Conservation (phyloP, 2,329 filamentous ascomycete species). For the Cephalotrichum gorgonifer region DNA sequence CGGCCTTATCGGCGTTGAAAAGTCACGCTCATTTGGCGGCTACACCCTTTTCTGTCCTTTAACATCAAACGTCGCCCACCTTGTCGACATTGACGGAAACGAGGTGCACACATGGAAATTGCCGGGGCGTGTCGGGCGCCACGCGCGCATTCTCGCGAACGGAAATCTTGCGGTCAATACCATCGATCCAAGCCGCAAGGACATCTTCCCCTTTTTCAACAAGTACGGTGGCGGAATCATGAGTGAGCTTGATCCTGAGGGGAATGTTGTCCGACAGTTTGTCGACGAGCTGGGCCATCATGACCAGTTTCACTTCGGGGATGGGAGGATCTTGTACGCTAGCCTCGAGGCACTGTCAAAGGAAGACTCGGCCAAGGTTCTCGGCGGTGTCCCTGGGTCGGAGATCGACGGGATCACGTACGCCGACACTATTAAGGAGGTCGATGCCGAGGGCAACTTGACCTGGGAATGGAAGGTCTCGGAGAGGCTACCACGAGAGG, state of each 20-base stretch:
- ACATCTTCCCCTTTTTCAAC: conserved; percentile 17
- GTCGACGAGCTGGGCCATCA: conserved; percentile 16
- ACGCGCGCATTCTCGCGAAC: conserved; percentile 16
- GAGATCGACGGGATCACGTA: conserved; percentile 17
- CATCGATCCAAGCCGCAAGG: conserved; percentile 7
- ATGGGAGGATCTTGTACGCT: conserved; percentile 16
- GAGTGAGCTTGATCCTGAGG: conserved; percentile 15
- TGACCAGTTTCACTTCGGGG: conserved; percentile 18
- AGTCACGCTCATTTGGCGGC: conserved; percentile 14
- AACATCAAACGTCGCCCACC: conserved; percentile 14
- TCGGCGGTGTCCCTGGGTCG: conserved; percentile 14
- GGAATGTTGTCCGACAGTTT: conserved; percentile 16
- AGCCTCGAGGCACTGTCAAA: conserved; percentile 16
- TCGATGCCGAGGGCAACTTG: conserved; percentile 13
- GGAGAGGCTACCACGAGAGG: conserved; percentile 13
- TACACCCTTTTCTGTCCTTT: conserved; percentile 19
- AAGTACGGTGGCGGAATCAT: conserved; percentile 19
- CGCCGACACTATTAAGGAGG: conserved; percentile 18
- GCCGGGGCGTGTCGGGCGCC: conserved; percentile 16
- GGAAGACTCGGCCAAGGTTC: conserved; percentile 15
- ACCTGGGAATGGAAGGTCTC: conserved; percentile 20
- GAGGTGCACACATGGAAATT: conserved; percentile 19
- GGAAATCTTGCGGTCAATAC: conserved; percentile 20
- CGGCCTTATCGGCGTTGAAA: conserved; percentile 17
- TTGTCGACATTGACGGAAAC: conserved; percentile 17